Base-by-base conservation (phyloP, 768 basidiomycete genomes). In the Jaapia argillacea region DNA sequence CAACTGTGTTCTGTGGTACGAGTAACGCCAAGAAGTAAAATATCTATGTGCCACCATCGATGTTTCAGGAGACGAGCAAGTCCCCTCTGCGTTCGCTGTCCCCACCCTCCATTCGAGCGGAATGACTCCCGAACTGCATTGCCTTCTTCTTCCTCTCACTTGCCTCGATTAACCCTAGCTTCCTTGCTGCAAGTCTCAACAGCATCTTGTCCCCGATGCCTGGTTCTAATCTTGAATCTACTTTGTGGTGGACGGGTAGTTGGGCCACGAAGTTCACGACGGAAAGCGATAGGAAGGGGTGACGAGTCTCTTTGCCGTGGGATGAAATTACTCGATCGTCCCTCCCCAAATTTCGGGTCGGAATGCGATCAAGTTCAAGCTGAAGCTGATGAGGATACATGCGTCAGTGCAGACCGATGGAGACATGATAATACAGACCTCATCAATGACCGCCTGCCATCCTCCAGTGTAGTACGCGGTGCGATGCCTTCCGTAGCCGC, bases 101-200 rank as follows among this genome's bases (percentile, higher is more conserved):
- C 2, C 77, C 80, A 14, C 55, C 59, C 46, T 81, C 79, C 87
- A 91, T 89, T 46, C 86, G 67, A 14, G 88, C 88, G 24, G 87
- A 85, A 61, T 81, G 79, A 54, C 77, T 86, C 14, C 94, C 94
- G 64, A 99, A 99, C 55, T 98, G 96, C 86, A 97, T 96, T 12
- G 96, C 96, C 46, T 86, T 61, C 65, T 99, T 99, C 59, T 85
- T 91, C 49, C 88, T 68, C 42, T 52, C 46, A 48, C 85, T 84
- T 4, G 89, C 87, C 49, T 80, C 76, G 2, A 72, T 60, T 35
- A 97, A 66, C 0, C 93, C 92, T n/a, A 91, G 53, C 50, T 76
- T 75, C 48, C 67, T 63, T 26, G 84, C 79, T 2, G 83, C 79
- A 23, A 85, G 58, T 43, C 94, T 66, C 42, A 98, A 56, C 36